Percentiles rank a stretch among this genome's conserved stretches.
phyloP scores from a whole-genome alignment of 2,329 filamentous ascomycete species.

The Fusarium incarnatum region DNA sequence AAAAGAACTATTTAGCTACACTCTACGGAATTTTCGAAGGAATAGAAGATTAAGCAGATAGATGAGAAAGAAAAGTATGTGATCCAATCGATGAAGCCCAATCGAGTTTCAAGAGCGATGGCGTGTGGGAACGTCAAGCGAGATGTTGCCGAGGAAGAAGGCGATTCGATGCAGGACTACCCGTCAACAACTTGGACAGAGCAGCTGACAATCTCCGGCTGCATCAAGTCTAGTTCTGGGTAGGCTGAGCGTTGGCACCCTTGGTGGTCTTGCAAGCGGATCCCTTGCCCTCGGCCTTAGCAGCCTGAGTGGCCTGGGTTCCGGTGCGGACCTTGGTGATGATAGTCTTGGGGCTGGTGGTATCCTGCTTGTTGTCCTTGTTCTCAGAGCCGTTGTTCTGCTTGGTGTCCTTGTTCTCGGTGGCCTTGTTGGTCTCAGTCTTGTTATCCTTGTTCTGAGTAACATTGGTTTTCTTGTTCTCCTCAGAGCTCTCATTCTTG shows the following conservation, averaged over 20 bases:
- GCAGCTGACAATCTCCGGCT: background rate
- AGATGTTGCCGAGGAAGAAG: background rate
- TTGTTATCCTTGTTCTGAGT: background rate
- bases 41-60: background rate
- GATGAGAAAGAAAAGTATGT: background rate
- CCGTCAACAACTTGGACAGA: background rate
- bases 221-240: background rate
- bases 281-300: background rate
- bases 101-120: background rate
- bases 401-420: background rate
- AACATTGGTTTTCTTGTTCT: background rate
- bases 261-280: conserved; percentile 7
- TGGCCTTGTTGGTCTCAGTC: background rate
- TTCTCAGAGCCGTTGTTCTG: no score
- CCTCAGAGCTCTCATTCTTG: background rate
- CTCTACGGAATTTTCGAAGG: background rate
- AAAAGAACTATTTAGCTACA: background rate
- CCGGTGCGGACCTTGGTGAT: conserved; percentile 3
- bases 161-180: background rate
- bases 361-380: background rate
- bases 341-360: conserved; percentile 1
- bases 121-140: background rate
- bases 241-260: background rate
- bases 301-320: background rate
- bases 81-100: background rate